Conservation (phyloP, 371 early-diverging fungal genomes). For the Mortierella sp. region DNA sequence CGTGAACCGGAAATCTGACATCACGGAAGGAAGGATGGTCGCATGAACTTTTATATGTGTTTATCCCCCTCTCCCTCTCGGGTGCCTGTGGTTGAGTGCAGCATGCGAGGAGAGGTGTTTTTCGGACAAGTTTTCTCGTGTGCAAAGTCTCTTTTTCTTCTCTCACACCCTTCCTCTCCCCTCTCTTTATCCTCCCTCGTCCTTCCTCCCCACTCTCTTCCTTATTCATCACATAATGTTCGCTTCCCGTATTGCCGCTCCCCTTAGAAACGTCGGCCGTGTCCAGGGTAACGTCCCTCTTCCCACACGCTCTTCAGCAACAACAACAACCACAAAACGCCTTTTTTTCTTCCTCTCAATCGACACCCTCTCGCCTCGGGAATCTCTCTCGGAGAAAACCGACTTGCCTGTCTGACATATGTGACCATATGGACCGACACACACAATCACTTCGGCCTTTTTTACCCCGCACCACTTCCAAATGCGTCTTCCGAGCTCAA, state of each 20-base stretch:
- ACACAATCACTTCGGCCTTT: slow-evolving; percentile 4
- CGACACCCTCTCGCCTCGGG: neutral
- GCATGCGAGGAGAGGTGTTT: neutral
- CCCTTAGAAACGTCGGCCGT: slow-evolving; percentile 39
- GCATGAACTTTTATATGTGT: neutral
- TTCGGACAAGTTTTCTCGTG: neutral
- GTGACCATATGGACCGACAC: neutral
- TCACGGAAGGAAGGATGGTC: neutral
- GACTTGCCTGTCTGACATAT: neutral
- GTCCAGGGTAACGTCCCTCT: slow-evolving; percentile 37
- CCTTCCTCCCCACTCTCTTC: slow-evolving; percentile 7
- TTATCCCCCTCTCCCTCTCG: neutral
- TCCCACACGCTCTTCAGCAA: neutral
- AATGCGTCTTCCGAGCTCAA: slow-evolving; percentile 19
- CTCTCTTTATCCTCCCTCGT: slow-evolving; percentile 7
- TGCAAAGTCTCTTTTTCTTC: neutral
- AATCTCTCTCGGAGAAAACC: slow-evolving; percentile 1
- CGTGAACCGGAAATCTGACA: neutral
- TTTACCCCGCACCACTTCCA: slow-evolving; percentile 24
- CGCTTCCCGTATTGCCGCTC: slow-evolving; percentile 43
- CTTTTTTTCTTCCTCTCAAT: neutral
- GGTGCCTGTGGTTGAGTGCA: neutral
- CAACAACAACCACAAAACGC: neutral
- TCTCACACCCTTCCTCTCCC: slow-evolving; percentile 1
- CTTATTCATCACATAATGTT: slow-evolving; percentile 31